Conservation (phyloP, 192 early-diverging fungal species). For the Coemansia sp. region DNA sequence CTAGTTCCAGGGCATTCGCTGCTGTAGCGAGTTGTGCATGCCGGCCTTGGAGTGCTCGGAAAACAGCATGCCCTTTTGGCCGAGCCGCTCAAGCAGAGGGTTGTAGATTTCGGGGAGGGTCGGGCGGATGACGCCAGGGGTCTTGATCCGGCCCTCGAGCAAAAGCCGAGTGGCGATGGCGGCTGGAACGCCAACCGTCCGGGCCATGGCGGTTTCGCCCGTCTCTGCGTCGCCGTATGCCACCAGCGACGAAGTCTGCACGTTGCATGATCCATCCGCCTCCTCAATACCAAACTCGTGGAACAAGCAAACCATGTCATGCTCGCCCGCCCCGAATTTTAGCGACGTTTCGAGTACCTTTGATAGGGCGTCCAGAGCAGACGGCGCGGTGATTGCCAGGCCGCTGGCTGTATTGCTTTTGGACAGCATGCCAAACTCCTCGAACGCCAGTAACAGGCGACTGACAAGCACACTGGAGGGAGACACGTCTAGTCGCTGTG, state of each 20-base stretch:
- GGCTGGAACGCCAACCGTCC: conserved; percentile 71
- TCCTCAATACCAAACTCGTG: conserved; percentile 88
- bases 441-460: conserved; percentile 53
- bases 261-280: conserved; percentile 54
- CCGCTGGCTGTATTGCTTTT: too few species aligned
- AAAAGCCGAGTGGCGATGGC: conserved; percentile 73
- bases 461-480: conserved; percentile 41
- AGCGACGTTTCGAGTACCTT: conserved; percentile 70
- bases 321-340: conserved; percentile 69
- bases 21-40: conserved; percentile 33
- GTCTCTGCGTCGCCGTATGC: conserved; percentile 53
- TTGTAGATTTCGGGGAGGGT: conserved; percentile 65
- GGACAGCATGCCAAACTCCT: conserved; percentile 49
- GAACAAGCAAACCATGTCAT: conserved; percentile 90
- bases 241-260: conserved; percentile 62
- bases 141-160: conserved; percentile 45
- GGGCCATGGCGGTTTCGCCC: conserved; percentile 75
- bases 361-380: conserved; percentile 80
- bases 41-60: conserved; percentile 44
- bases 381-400: conserved; percentile 17
- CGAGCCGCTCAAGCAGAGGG: conserved; percentile 61
- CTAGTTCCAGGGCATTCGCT: conserved; percentile 32
- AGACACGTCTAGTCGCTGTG: not conserved
- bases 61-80: conserved; percentile 58
- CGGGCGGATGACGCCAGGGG: conserved; percentile 61